Evolutionary conservation across 2,329 filamentous ascomycete species (phyloP).

Genomic region (Colletotrichum godetiae): DNA sequence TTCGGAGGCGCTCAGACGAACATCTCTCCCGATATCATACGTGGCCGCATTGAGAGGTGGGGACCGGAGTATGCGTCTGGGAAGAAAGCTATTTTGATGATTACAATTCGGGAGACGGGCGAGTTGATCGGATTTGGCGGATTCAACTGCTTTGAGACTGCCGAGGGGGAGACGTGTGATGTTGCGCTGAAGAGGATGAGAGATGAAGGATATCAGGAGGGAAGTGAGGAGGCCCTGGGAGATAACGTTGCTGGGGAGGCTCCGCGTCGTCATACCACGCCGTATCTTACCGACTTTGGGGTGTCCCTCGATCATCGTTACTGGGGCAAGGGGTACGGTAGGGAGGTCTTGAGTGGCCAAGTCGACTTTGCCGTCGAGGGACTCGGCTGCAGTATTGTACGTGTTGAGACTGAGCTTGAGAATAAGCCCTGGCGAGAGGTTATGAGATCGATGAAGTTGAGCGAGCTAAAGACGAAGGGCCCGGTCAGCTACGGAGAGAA

Average conservation of each 20-base stretch:
- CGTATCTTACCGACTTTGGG: slow-evolving; percentile 36
- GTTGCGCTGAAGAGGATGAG: neutral
- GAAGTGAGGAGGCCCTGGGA: neutral
- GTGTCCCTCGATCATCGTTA: slow-evolving; percentile 39
- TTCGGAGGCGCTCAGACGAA: slow-evolving; percentile 1
- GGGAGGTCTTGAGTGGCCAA: slow-evolving; percentile 37
- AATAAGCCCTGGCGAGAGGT: slow-evolving; percentile 34
- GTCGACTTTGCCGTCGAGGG: slow-evolving; percentile 38
- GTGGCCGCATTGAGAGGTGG: slow-evolving; percentile 19
- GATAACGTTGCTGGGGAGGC: neutral
- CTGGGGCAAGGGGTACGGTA: slow-evolving; percentile 37
- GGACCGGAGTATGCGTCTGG: slow-evolving; percentile 28
- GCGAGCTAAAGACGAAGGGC: slow-evolving; percentile 10
- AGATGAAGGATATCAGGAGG: too few species aligned
- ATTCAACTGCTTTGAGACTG: slow-evolving; percentile 35
- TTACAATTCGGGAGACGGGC: slow-evolving; percentile 31
- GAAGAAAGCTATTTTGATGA: slow-evolving; percentile 36
- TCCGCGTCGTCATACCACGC: neutral
- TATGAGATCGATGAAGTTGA: slow-evolving; percentile 28
- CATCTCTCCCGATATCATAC: slow-evolving; percentile 29
- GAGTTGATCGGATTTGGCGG: slow-evolving; percentile 36
- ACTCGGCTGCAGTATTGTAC: slow-evolving; percentile 34
- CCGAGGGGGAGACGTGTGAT: neutral
- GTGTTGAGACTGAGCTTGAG: slow-evolving; percentile 38
- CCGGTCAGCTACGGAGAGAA: slow-evolving; percentile 25